Evolutionary conservation across 768 basidiomycete genomes (phyloP).

Genomic region (Macrolepiota dolichaula): DNA sequence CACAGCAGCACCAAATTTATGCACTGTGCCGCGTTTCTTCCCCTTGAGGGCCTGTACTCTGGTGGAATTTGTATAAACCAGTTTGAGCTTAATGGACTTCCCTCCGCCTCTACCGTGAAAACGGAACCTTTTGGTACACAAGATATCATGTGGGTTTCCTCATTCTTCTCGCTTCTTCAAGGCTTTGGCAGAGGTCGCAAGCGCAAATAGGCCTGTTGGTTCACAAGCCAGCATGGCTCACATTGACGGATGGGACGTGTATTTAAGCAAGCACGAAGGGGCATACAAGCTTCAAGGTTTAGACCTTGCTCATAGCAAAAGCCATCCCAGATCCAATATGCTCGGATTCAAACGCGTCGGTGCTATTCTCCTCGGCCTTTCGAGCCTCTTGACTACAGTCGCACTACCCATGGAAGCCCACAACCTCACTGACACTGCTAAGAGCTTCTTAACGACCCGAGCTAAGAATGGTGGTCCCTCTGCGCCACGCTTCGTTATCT

Average conservation of each 20-base stretch:
- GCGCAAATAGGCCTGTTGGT: neutral
- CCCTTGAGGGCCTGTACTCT: neutral
- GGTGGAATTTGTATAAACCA: neutral
- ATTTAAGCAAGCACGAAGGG: conserved; percentile 3
- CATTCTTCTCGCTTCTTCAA: neutral
- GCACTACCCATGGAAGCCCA: conserved; percentile 8
- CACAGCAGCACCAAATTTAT: neutral
- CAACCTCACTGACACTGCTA: conserved; percentile 12
- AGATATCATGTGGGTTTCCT: neutral
- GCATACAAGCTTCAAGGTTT: neutral
- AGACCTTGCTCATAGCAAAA: neutral
- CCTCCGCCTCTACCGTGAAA: neutral
- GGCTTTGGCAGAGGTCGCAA: neutral
- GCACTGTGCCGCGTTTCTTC: neutral
- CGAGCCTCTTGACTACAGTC: neutral
- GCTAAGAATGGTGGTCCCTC: conserved; percentile 17
- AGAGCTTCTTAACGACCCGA: conserved; percentile 10
- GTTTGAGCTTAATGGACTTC: neutral
- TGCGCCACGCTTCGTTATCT: conserved; percentile 34
- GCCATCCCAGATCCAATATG: neutral
- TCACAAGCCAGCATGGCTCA: neutral
- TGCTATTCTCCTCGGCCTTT: conserved; percentile 4
- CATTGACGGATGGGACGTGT: neutral
- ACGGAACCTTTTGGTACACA: neutral
- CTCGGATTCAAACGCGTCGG: conserved; percentile 2